Conservation (phyloP, 495 filamentous ascomycete genomes). For the Xylaria longipes region DNA sequence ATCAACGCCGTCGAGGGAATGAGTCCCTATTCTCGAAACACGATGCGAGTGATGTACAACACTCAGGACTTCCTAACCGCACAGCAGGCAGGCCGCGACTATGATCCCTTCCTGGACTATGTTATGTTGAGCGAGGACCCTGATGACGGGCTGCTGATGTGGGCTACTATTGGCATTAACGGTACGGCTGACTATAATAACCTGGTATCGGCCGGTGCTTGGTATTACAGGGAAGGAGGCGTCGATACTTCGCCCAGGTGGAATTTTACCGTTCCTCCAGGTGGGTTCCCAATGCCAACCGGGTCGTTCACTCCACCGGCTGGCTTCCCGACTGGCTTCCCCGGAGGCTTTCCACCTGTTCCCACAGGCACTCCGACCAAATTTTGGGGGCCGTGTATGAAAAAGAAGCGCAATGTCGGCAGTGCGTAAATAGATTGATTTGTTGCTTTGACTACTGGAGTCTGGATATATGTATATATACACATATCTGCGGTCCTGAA, state of each 20-base stretch:
- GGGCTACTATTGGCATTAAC: constrained; percentile 64
- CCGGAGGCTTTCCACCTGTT: constrained; percentile 20
- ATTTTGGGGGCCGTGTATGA: constrained; percentile 24
- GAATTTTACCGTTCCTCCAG: constrained; percentile 23
- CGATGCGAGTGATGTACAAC: constrained; percentile 50
- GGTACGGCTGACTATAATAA: constrained; percentile 48
- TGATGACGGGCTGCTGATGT: constrained; percentile 58
- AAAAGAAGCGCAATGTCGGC: constrained; percentile 19
- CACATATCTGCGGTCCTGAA: constrained; percentile 2
- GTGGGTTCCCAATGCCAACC: constrained; percentile 18
- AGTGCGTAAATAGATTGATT: neutral
- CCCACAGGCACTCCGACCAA: constrained; percentile 17
- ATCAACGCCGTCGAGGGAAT: constrained; percentile 56
- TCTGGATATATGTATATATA: constrained; percentile 2
- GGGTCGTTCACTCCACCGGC: constrained; percentile 16
- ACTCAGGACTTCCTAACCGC: constrained; percentile 42
- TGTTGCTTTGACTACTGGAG: neutral
- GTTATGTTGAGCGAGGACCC: constrained; percentile 56
- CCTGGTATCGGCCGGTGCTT: constrained; percentile 38
- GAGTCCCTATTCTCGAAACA: constrained; percentile 60
- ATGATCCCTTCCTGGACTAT: constrained; percentile 47
- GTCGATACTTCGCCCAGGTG: constrained; percentile 25
- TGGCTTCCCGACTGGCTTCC: constrained; percentile 21
- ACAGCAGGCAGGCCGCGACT: constrained; percentile 41
- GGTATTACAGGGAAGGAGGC: constrained; percentile 26